A percentile compares a stretch with the other conserved stretches of the same genome.
phyloP scores from a whole-genome alignment of 1,284 basidiomycete species.

The Ceratobasidium sp. region DNA sequence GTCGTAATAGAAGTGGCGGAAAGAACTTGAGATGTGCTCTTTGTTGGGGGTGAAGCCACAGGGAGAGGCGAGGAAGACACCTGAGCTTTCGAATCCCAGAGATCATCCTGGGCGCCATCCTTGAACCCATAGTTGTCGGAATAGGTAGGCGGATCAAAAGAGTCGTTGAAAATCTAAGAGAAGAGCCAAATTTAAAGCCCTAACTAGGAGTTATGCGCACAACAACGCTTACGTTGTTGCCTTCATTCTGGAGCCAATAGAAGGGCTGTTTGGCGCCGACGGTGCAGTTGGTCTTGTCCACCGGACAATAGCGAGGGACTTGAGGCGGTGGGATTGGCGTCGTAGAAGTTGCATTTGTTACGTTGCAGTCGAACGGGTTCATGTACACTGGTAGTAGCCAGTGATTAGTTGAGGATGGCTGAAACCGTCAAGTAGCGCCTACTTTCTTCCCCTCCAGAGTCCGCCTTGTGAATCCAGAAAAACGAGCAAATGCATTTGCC shows the following conservation, averaged over 20 bases:
- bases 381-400: conserved; percentile 68
- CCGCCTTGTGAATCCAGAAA: conserved; percentile 73
- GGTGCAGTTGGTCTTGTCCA: conserved; percentile 74
- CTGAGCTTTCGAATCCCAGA: conserved; percentile 59
- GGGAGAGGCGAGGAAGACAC: conserved; percentile 29
- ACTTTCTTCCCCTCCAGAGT: conserved; percentile 63
- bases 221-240: conserved; percentile 66
- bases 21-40: background rate
- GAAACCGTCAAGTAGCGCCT: conserved; percentile 53
- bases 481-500: conserved; percentile 77
- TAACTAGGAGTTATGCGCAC: background rate
- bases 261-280: conserved; percentile 74
- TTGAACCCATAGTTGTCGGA: conserved; percentile 70
- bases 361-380: conserved; percentile 80
- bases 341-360: conserved; percentile 66
- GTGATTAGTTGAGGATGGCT: background rate
- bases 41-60: conserved; percentile 46
- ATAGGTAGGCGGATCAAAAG: conserved; percentile 70
- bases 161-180: conserved; percentile 68
- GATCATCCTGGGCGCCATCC: conserved; percentile 74
- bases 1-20: background rate
- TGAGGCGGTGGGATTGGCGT: conserved; percentile 68
- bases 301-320: conserved; percentile 68
- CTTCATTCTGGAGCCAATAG: conserved; percentile 74
- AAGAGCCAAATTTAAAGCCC: background rate